phyloP scores from a whole-genome alignment of 768 basidiomycete species.

The Russula sp. region DNA sequence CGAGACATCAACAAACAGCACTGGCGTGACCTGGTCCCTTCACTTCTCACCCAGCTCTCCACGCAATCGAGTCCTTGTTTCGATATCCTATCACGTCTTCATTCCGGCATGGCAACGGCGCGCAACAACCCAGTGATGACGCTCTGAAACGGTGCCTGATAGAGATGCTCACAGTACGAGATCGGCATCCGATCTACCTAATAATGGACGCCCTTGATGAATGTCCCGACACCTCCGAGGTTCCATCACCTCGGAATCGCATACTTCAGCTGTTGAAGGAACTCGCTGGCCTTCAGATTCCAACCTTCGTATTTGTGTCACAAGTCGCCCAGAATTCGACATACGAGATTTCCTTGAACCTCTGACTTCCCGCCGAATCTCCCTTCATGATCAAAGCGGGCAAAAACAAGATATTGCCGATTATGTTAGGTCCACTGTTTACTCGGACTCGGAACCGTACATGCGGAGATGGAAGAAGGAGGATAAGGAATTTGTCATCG shows the following conservation, averaged over 20 bases:
- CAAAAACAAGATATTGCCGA: not conserved
- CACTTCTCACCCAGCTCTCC: conserved; percentile 11
- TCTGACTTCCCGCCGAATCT: not conserved
- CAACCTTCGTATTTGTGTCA: not conserved
- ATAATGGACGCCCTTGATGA: no score
- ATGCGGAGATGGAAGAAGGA: not conserved
- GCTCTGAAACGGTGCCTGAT: no score
- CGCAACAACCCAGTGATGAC: not conserved
- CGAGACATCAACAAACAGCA: not conserved
- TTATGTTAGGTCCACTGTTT: not conserved
- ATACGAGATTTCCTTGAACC: not conserved
- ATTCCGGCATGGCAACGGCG: not conserved
- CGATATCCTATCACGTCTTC: not conserved
- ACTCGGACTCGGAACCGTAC: not conserved
- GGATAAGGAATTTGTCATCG: not conserved
- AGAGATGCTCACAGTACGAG: no score
- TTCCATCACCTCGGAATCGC: not conserved
- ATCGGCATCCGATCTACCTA: no score
- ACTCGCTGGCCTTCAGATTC: not conserved
- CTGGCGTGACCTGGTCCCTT: not conserved
- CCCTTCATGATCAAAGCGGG: not conserved
- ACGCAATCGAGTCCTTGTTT: not conserved
- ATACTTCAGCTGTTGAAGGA: not conserved
- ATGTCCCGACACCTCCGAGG: no score
- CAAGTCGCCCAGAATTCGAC: conserved; percentile 9